Percentiles rank a stretch among this genome's conserved stretches.
phyloP scores from a whole-genome alignment of 1,139 yeast genomes.

The Blastobotrys arbuscula region DNA sequence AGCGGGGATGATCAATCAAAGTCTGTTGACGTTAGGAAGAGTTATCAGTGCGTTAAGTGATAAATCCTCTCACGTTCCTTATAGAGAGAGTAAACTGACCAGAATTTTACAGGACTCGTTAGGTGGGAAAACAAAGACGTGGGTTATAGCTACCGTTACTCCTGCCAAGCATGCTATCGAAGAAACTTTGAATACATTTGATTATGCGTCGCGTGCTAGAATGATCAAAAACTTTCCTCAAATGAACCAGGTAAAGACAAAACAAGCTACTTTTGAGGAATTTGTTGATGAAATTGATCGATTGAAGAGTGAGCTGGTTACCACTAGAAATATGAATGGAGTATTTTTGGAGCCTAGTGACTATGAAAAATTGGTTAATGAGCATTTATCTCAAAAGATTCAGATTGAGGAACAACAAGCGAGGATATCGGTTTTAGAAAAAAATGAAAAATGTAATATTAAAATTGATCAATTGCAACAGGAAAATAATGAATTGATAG shows the following conservation, averaged over 20 bases:
- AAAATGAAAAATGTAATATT: slow-evolving; percentile 27
- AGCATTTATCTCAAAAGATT: slow-evolving; percentile 39
- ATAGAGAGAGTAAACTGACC: slow-evolving; percentile 78
- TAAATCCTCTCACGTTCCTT: slow-evolving; percentile 64
- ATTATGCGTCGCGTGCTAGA: slow-evolving; percentile 76
- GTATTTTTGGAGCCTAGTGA: slow-evolving; percentile 47
- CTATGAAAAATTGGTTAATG: slow-evolving; percentile 39
- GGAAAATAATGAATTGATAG: neutral
- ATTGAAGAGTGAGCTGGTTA: slow-evolving; percentile 55
- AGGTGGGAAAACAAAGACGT: slow-evolving; percentile 78
- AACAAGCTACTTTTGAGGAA: slow-evolving; percentile 46
- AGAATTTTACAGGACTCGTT: slow-evolving; percentile 74
- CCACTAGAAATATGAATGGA: slow-evolving; percentile 53
- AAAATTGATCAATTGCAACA: slow-evolving; percentile 20
- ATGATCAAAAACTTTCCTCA: slow-evolving; percentile 72
- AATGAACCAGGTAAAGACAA: slow-evolving; percentile 49
- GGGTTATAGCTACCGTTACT: slow-evolving; percentile 75
- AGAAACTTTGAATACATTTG: slow-evolving; percentile 77
- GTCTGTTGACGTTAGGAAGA: slow-evolving; percentile 73
- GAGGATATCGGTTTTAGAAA: slow-evolving; percentile 37
- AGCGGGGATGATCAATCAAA: slow-evolving; percentile 84
- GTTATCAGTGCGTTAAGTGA: slow-evolving; percentile 72
- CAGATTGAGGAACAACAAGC: slow-evolving; percentile 40
- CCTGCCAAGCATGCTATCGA: slow-evolving; percentile 71
- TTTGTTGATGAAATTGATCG: slow-evolving; percentile 50